These are phyloP conservation scores for Wickerhamomyces bovis DNA, from an alignment of 805 yeast species.

Conservation along the genomic window DNA sequence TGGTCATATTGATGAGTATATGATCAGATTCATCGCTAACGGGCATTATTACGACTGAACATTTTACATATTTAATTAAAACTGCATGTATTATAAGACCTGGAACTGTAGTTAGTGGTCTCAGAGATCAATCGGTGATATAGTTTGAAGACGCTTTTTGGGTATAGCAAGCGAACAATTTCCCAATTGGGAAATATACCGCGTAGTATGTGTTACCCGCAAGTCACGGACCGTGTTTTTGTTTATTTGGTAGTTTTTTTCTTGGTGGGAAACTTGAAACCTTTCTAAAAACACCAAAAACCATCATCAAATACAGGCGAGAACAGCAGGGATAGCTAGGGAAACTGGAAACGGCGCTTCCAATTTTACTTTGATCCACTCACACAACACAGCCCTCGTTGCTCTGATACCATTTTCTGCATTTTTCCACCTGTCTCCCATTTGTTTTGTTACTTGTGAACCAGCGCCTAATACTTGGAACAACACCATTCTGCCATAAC, in stretches of 20 bases:
- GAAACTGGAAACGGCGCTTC: neutral
- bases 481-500: neutral
- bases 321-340: neutral
- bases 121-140: neutral
- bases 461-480: neutral
- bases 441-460: neutral
- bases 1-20: slow-evolving; percentile 91
- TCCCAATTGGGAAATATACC: neutral
- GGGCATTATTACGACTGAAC: slow-evolving; percentile 55
- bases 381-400: neutral
- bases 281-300: neutral
- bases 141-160: no score
- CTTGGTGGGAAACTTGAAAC: neutral
- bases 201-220: slow-evolving; percentile 6
- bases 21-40: slow-evolving; percentile 84
- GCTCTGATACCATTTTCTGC: neutral
- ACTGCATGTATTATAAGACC: neutral
- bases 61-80: neutral
- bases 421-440: neutral
- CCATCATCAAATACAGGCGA: neutral
- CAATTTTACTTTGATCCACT: neutral
- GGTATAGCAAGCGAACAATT: neutral
- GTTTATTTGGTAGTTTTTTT: neutral
- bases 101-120: neutral
- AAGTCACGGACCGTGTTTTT: slow-evolving; percentile 4